These are phyloP conservation scores for Eudorina sp. DNA, from an alignment of 139 green algal species.

Conservation along the genomic window DNA sequence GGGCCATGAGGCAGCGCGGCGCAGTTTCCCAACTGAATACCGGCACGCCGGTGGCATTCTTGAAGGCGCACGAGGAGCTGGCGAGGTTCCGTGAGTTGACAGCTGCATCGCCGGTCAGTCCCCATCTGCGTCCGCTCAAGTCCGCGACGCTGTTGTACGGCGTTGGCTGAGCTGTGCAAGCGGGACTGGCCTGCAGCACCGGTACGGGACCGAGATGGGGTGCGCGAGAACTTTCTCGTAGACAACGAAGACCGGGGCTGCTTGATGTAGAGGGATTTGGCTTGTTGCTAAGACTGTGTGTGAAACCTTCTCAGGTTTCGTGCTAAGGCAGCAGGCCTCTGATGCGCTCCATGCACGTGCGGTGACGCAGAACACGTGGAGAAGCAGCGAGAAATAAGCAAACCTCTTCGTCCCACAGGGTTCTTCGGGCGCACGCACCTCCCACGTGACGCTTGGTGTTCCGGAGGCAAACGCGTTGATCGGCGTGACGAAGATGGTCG, in stretches of 20 bases:
- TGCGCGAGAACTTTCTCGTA: no score
- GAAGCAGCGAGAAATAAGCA: no score
- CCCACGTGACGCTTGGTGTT: neutral
- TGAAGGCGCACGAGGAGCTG: conserved; percentile 12
- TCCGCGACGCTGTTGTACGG: conserved; percentile 33
- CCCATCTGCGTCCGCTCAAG: conserved; percentile 1
- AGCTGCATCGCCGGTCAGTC: neutral
- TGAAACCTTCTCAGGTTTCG: no score
- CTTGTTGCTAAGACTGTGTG: no score
- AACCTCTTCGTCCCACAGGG: no score
- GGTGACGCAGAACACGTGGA: no score
- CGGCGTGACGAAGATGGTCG: neutral
- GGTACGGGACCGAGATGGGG: no score
- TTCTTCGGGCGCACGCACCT: no score
- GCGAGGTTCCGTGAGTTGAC: neutral
- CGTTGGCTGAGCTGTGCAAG: neutral
- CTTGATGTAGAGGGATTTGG: no score
- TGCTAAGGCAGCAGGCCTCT: no score
- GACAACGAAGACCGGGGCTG: no score
- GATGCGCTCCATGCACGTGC: no score
- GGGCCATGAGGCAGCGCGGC: conserved; percentile 33
- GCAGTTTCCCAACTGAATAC: conserved; percentile 46
- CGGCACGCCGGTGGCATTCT: neutral
- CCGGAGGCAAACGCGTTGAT: neutral
- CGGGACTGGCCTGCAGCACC: conserved; percentile 18